Evolutionary conservation across 257 asterid species (phyloP).

Genomic region (Verbascum thapsus): DNA sequence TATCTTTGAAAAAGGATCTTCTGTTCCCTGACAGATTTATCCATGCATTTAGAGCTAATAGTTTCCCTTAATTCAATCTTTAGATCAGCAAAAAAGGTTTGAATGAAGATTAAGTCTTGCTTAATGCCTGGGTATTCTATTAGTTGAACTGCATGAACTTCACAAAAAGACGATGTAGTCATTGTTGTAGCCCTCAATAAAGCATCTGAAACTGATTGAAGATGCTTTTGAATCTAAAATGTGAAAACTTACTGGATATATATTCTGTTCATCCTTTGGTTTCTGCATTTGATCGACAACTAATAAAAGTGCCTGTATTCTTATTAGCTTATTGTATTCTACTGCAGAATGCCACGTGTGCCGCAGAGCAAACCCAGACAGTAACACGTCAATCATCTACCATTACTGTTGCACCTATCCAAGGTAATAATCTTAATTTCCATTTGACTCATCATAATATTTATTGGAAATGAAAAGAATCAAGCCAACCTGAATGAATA

Average conservation of each 20-base stretch:
- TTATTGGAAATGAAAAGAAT: conserved; percentile 1
- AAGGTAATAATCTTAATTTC: conserved; percentile 48
- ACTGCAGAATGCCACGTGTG: conserved; percentile 76
- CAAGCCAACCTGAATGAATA: background rate
- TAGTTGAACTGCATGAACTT: background rate
- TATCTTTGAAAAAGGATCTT: background rate
- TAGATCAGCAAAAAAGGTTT: background rate
- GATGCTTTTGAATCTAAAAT: background rate
- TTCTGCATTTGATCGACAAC: conserved; percentile 4
- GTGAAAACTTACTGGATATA: background rate
- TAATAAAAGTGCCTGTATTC: background rate
- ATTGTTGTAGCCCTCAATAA: background rate
- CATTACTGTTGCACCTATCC: conserved; percentile 82
- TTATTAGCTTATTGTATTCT: conserved; percentile 18
- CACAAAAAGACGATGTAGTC: background rate
- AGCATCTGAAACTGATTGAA: conserved; percentile 10
- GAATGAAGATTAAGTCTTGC: background rate
- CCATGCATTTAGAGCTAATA: background rate
- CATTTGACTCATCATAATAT: conserved; percentile 9
- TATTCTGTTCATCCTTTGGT: background rate
- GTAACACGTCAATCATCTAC: conserved; percentile 86
- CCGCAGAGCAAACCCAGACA: conserved; percentile 84
- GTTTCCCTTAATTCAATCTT: background rate
- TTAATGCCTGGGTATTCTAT: background rate
- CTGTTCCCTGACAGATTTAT: background rate